Evolutionary conservation across 306 rosid genomes (phyloP), one percentile per base, ranked within the genome.

Genomic region (Lablab purpureus): DNA sequence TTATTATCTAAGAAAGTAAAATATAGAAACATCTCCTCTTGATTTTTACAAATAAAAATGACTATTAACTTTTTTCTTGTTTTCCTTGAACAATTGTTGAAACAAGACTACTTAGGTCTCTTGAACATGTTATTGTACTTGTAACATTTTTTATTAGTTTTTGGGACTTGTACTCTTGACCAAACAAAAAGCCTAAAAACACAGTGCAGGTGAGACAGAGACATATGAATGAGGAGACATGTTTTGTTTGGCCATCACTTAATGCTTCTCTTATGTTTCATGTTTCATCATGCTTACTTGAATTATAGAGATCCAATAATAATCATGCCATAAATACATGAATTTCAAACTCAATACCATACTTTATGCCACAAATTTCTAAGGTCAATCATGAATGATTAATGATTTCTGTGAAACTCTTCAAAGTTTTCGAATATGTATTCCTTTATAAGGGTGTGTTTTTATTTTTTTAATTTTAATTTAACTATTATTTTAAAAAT

Each of bases 301-400:
- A 67, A 69, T 69, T 22, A 67, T 67, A 43, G 37, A 43, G 12
- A 43, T 69, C 23, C 37, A 23, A 58, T 25, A 25, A 69, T 49
- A 18, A 27, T n/a, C 2, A 71, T 15, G 23, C 18, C 36, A 46
- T 25, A 27, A 69, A 15, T 25, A 46, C 74, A 22, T 43, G 13
- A 4, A 67, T 12, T 67, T 67, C 37, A 67, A 19, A 6, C 36
- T 12, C 10, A 12, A 23, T 2, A 49, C 30, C 73, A 67, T 43
- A 41, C 5, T 45, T 68, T 46, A 15, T 68, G 73, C 10, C 59
- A 27, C n/a, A 5, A 4, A 13, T 17, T 47, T 60, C 18, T 10
- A 8, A 6, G 9, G 8, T 34, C 6, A 34, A 34, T 34, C 6
- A 34, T 34, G 40, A 34, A 34, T 32, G 4, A 32, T 32, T 32